phyloP scores from a whole-genome alignment of 768 basidiomycete genomes.

The Boletus reticulatus region DNA sequence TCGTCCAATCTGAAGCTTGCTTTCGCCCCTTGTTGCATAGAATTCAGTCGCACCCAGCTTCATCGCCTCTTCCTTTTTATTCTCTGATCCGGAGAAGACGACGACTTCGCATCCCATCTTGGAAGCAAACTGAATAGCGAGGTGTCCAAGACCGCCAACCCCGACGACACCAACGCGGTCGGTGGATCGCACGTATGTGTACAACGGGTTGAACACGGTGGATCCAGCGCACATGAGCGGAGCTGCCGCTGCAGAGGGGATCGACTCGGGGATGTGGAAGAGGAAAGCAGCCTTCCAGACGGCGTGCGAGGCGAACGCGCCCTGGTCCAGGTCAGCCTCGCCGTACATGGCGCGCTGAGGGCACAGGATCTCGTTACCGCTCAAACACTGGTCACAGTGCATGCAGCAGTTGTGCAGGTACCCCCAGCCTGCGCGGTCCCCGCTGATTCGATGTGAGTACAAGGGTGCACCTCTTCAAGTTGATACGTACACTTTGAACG shows the following conservation, averaged over 20 bases:
- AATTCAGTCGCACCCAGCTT: slow-evolving; percentile 37
- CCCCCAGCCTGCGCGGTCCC: slow-evolving; percentile 33
- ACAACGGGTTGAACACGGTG: slow-evolving; percentile 30
- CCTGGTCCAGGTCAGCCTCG: slow-evolving; percentile 27
- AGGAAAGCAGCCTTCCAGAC: slow-evolving; percentile 34
- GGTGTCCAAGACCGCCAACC: slow-evolving; percentile 33
- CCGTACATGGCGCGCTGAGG: slow-evolving; percentile 26
- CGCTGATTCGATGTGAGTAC: too few relatives aligned
- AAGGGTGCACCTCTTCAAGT: neutral
- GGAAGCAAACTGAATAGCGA: neutral
- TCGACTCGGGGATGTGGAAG: slow-evolving; percentile 34
- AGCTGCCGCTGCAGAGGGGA: slow-evolving; percentile 31
- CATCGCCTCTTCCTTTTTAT: slow-evolving; percentile 33
- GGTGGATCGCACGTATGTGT: slow-evolving; percentile 25
- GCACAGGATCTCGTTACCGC: slow-evolving; percentile 32
- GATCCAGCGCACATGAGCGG: slow-evolving; percentile 39
- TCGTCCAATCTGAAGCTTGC: slow-evolving; percentile 24
- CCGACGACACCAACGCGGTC: slow-evolving; percentile 36
- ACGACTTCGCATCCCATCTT: slow-evolving; percentile 40
- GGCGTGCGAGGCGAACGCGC: slow-evolving; percentile 36
- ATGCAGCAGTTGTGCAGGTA: slow-evolving; percentile 30
- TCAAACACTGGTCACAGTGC: slow-evolving; percentile 33
- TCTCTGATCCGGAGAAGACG: slow-evolving; percentile 34
- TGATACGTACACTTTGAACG: slow-evolving; percentile 34
- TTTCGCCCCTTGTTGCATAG: slow-evolving; percentile 28